Base-by-base conservation (phyloP, 1,139 yeast genomes). In the Debaryomyces fabryi region DNA sequence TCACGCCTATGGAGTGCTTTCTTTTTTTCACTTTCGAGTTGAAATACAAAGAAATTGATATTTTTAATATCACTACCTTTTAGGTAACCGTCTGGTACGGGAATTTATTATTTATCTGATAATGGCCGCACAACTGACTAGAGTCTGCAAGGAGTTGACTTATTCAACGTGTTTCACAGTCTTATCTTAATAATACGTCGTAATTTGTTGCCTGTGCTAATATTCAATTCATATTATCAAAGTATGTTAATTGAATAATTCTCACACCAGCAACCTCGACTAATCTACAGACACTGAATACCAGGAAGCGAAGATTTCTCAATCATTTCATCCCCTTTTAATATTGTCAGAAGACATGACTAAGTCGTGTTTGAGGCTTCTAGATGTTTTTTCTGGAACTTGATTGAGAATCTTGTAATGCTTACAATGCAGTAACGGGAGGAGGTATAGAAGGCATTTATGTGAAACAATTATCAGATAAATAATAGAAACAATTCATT, bases 21-120 rank as follows among this genome's bases (percentile, higher is more conserved):
- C 42, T 42, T 45, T 45, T 45, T 45, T 45, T 45, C 41, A 35
- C 37, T 40, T 27, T 21, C 24, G 36, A 40, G 34, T 29, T 29
- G 39, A 39, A 35, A 34, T 15, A 45, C 33, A 39, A 45, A 40
- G 43, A 40, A 40, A 40, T 40, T 9, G 43, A 30, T 40, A 40
- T 18, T 12, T 15, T 27, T 9, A 40, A 30, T 40, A 40, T 30
- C 37, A 4, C 33, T 20, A 39, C 33, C 37, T 30, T 16, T 21
- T 40, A 20, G 13, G 43, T 39, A 30, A 21, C 43, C 43, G 43
- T 40, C 36, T 40, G 43, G 43, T 20, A 40, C 43, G 43, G 43
- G 8, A 12, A 24, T 13, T 12, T 23, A 27, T 27, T 40, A 18
- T 20, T 29, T 40, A 40, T 40, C 43, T 40, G 43, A 40, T 40